Evolutionary conservation across 2,329 filamentous ascomycete genomes (phyloP), one percentile per base, ranked within the genome.

Genomic region (Epichloe hybrida): DNA sequence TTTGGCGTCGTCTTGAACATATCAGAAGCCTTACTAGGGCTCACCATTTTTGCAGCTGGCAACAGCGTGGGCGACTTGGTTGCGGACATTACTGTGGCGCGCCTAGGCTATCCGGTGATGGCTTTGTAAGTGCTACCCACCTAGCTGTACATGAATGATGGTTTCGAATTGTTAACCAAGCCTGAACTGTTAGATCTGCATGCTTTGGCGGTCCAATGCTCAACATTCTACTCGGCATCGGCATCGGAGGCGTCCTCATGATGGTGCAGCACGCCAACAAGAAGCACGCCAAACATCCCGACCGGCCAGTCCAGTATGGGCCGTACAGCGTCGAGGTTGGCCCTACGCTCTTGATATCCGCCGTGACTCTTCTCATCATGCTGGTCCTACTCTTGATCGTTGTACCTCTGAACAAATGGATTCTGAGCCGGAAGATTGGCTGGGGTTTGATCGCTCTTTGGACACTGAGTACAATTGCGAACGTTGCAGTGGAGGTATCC

Each of bases 121-220:
- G 93, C 93, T 39, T 61, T 84, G 74, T 80, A 66, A 68, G 76
- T 76, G 46, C 11, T 8, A 35, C 41, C 17, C 31, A n/a, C 17
- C 3, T 4, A 23, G 44, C 2, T 31, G 50, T 51, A 21, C 5
- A 35, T 35, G 42, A 38, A 35, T 35, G 42, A 38, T 27, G 17
- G 20, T 21, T 35, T 11, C 2, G 15, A 5, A 17, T 6, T 36
- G 42, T 48, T 54, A 15, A 50, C 46, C 9, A 5, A 54, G 11
- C n/a, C 15, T 17, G 11, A 13, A 21, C 17, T 43, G 4, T 4
- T 9, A 80, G 77, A 40, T 90, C 87, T 36, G 93, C 93, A 4
- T 98, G 93, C 64, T 96, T 98, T 64, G 93, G 93, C n/a, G 94
- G 93, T 0, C 93, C 93, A 0, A 91, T 98, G 88, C 78, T 98